Conservation (phyloP, 2,329 filamentous ascomycete genomes). For the Setomelanomma holmii region DNA sequence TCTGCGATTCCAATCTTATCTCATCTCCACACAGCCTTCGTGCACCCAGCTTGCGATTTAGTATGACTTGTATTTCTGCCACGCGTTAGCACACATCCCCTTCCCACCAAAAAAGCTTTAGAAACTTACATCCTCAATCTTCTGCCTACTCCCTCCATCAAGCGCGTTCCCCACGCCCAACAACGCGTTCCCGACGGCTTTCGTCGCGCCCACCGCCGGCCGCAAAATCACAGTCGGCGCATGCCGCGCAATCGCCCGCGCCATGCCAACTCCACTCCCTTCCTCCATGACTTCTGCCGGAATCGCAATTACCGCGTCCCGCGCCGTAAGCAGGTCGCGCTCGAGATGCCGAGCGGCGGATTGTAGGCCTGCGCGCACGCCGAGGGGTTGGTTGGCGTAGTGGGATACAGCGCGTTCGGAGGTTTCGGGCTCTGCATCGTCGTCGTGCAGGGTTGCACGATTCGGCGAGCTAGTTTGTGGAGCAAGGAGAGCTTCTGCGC, state of each 20-base stretch:
- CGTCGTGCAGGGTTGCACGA: conserved; percentile 43
- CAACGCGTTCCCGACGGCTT: conserved; percentile 86
- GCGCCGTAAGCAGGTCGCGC: conserved; percentile 83
- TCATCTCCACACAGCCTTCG: too few relatives aligned
- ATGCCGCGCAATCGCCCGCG: conserved; percentile 76
- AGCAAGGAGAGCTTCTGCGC: conserved; percentile 79
- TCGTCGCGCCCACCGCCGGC: conserved; percentile 88
- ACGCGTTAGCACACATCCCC: conserved; percentile 8
- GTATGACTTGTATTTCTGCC: conserved; percentile 43
- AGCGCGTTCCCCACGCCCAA: conserved; percentile 91
- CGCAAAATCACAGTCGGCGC: conserved; percentile 93
- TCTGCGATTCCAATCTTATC: too few relatives aligned
- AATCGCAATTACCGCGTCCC: conserved; percentile 93
- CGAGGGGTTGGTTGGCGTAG: conserved; percentile 93
- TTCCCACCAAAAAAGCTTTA: background rate
- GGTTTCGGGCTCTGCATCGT: conserved; percentile 58
- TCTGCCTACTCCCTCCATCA: conserved; percentile 80
- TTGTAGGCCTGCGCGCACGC: conserved; percentile 83
- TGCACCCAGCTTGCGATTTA: too few relatives aligned
- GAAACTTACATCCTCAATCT: conserved; percentile 84
- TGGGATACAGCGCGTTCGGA: conserved; percentile 83
- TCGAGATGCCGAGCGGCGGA: conserved; percentile 84
- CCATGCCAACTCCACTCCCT: conserved; percentile 78
- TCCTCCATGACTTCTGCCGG: conserved; percentile 91
- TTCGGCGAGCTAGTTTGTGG: conserved; percentile 37